Conservation (phyloP, 768 basidiomycete species). For the Austroboletus festivus region DNA sequence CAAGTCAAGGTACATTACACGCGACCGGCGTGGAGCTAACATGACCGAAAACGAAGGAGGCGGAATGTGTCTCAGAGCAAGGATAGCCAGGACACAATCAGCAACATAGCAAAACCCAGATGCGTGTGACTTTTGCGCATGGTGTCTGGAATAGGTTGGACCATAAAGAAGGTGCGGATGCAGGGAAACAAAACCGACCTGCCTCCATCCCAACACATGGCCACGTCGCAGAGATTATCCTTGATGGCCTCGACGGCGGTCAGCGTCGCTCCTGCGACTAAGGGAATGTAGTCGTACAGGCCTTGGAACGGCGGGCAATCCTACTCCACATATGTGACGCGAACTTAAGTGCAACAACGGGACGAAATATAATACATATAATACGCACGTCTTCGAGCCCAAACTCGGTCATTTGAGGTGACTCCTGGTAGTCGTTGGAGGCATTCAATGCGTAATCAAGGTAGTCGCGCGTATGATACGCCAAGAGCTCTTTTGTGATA, state of each 20-base stretch:
- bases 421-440: conserved; percentile 23
- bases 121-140: conserved; percentile 73
- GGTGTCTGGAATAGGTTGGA: conserved; percentile 58
- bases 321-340: conserved; percentile 35
- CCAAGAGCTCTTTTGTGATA: conserved; percentile 50
- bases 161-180: neutral
- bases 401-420: conserved; percentile 36
- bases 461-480: conserved; percentile 72
- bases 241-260: conserved; percentile 65
- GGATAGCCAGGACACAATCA: conserved; percentile 80
- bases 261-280: conserved; percentile 75
- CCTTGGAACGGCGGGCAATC: conserved; percentile 80
- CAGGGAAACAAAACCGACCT: conserved; percentile 39
- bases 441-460: conserved; percentile 54
- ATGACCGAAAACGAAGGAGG: conserved; percentile 15
- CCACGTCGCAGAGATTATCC: conserved; percentile 49
- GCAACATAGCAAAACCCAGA: conserved; percentile 95
- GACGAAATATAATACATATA: neutral
- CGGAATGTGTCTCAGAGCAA: conserved; percentile 53
- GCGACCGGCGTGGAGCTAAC: conserved; percentile 39
- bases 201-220: conserved; percentile 92
- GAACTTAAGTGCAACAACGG: neutral
- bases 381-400: conserved; percentile 57
- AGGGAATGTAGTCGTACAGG: conserved; percentile 63
- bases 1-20: conserved; percentile 88